Base-by-base conservation (phyloP, 805 yeast species). In the Saccharomycopsis sp. region DNA sequence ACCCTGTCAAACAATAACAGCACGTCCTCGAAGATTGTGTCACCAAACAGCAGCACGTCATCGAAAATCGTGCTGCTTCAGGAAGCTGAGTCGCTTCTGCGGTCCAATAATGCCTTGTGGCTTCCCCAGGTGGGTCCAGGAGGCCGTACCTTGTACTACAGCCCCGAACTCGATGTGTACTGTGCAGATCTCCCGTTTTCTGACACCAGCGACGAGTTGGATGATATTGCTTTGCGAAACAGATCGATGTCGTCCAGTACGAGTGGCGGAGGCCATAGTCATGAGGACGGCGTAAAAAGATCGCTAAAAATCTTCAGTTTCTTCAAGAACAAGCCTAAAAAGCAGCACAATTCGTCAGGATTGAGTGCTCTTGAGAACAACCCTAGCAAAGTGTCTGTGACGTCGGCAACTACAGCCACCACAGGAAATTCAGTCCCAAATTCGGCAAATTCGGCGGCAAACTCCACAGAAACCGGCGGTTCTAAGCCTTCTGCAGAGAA, bases 121-220 rank as follows among this genome's bases (percentile, higher is more conserved):
- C 69, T 84, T 0, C 87, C 90, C 0, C 77, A 79, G 53, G 71
- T 79, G n/a, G 79, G 86, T 1, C 73, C 75, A 12, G 78, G 76
- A 55, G 86, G 83, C 20, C 78, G 78, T 55, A 68, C 84, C 15
- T 71, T 85, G 5, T 87, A 77, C 69, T 84, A 81, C 69, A 83
- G 85, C 65, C 79, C 82, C 35, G 81, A 81, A 38, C 70, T 87
- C 56, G 79, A 84, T 63, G 73, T 85, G 1, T 82, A 80, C 63
- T 81, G 89, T 63, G 76, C 77, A 47, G 78, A 80, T 14, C 65
- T 85, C 44, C 93, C 94, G 0, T 70, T 82, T 56, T 25, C 60
- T 2, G 34, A 44, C 7, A 44, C 49, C 8, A 12, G 38, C 38
- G 38, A 5, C 38, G 38, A 29, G 38, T 29, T 29, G 5, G 38